Evolutionary conservation across 257 asterid genomes (phyloP).

Genomic region (Petunia axillaris): DNA sequence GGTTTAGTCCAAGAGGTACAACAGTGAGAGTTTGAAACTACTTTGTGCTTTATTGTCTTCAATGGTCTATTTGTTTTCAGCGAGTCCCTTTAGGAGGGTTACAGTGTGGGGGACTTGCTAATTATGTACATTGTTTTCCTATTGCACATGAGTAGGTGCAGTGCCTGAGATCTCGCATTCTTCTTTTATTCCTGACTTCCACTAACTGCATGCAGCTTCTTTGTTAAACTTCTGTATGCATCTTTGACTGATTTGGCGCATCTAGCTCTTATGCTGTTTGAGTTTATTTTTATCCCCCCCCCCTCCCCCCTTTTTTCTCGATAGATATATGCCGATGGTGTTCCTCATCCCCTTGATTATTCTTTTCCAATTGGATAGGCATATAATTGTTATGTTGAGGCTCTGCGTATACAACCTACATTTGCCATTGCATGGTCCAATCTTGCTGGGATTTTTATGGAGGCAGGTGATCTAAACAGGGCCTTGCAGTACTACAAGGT

Average conservation of each 20-base stretch:
- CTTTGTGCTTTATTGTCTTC: conserved; percentile 12
- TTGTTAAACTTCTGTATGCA: neutral
- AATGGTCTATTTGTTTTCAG: neutral
- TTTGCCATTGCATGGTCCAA: conserved; percentile 99
- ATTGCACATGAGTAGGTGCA: conserved; percentile 13
- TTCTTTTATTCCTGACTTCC: neutral
- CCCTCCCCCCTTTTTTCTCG: neutral
- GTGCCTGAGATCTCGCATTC: neutral
- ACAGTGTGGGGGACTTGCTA: neutral
- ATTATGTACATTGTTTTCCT: neutral
- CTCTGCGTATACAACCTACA: conserved; percentile 87
- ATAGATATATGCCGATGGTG: neutral
- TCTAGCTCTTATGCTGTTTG: neutral
- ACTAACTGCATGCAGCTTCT: conserved; percentile 5
- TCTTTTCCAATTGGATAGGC: conserved; percentile 54
- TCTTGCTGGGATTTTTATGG: conserved; percentile 99
- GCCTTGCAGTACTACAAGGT: conserved; percentile 98
- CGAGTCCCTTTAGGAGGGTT: neutral
- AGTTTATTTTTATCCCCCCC: neutral
- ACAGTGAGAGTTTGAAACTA: neutral
- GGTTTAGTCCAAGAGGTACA: conserved; percentile 89
- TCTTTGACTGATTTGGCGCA: neutral
- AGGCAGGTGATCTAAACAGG: conserved; percentile 86
- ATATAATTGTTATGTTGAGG: conserved; percentile 87
- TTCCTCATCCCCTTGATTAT: neutral